Evolutionary conservation across 2,329 filamentous ascomycete genomes (phyloP).

Genomic region (Eutypella sp.): DNA sequence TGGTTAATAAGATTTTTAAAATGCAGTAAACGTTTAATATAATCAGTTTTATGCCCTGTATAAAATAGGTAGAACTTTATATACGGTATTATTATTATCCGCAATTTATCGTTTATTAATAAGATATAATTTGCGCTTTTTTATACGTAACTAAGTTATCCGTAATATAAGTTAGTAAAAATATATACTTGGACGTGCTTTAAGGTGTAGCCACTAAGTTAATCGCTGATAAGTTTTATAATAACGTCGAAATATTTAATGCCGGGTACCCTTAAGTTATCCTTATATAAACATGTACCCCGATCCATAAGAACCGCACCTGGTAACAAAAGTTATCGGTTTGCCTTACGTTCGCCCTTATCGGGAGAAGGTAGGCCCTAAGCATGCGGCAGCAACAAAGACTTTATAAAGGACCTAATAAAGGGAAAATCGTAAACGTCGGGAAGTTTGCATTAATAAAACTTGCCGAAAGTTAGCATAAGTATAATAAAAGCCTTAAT

Average conservation of each 20-base stretch:
- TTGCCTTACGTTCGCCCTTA: too few species aligned
- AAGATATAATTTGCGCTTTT: not conserved
- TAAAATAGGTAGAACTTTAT: not conserved
- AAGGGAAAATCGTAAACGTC: too few species aligned
- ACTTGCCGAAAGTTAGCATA: not conserved
- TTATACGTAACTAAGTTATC: not conserved
- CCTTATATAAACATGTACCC: too few species aligned
- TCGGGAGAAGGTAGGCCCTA: too few species aligned
- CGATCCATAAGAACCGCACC: too few species aligned
- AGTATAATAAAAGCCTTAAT: not conserved
- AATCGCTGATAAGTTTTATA: not conserved
- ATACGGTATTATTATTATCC: not conserved
- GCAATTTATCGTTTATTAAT: not conserved
- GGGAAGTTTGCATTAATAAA: not conserved
- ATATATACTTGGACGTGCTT: not conserved
- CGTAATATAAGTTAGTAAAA: not conserved
- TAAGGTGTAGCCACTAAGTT: not conserved
- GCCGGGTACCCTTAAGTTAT: too few species aligned
- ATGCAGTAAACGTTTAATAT: not conserved
- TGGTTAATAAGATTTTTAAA: not conserved
- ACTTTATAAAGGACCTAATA: too few species aligned
- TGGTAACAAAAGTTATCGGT: too few species aligned
- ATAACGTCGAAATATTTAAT: not conserved
- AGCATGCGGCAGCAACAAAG: too few species aligned
- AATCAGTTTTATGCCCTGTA: not conserved